Percentiles rank a stretch among this genome's conserved stretches.
These are phyloP conservation scores for Astrocystis sublimbata DNA, from an alignment of 495 filamentous ascomycete species.

Conservation along the genomic window DNA sequence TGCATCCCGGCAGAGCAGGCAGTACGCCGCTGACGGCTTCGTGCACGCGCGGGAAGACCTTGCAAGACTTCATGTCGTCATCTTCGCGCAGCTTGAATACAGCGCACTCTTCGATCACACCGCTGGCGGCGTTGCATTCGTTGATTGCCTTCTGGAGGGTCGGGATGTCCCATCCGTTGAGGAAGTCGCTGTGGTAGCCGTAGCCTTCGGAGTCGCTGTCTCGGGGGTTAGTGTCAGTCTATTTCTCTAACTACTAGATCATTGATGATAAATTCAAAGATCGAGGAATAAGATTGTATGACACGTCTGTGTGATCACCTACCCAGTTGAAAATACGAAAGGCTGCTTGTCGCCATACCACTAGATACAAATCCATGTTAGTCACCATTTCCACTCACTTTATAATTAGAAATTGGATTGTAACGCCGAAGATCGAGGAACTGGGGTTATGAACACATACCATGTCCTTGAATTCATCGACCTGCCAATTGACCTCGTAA, in stretches of 20 bases:
- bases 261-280: background rate
- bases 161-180: constrained; percentile 65
- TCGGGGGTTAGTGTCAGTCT: background rate
- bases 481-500: constrained; percentile 63
- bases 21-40: constrained; percentile 25
- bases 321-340: constrained; percentile 54
- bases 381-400: no score
- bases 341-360: constrained; percentile 58
- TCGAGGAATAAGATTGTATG: background rate
- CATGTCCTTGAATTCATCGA: constrained; percentile 51
- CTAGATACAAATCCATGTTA: no score
- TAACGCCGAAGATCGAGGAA: no score
- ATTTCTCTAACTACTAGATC: no score
- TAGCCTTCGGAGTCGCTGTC: constrained; percentile 43
- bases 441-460: no score
- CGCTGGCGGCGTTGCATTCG: constrained; percentile 46
- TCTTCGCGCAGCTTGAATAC: constrained; percentile 36
- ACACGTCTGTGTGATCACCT: constrained; percentile 9
- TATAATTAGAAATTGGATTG: no score
- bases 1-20: constrained; percentile 49
- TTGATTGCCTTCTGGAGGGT: constrained; percentile 52
- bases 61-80: constrained; percentile 19
- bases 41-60: constrained; percentile 13
- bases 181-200: constrained; percentile 59
- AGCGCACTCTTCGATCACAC: constrained; percentile 48